These are phyloP conservation scores for Solanum infundibuliforme DNA, from an alignment of 257 asterid species.

Conservation along the genomic window DNA sequence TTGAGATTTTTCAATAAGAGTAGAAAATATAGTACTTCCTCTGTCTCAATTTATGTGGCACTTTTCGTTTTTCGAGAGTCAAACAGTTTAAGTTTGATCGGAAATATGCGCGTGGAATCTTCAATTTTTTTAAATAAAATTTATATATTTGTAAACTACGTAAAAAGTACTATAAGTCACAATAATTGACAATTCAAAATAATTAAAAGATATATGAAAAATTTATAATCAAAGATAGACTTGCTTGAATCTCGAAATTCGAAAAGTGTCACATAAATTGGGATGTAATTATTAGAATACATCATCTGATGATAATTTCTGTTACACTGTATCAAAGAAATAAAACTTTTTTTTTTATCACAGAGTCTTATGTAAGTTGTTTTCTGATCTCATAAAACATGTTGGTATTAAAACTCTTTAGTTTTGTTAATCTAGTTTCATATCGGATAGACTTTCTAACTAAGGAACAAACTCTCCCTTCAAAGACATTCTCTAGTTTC, in stretches of 20 bases:
- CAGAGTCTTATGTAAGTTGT: not conserved
- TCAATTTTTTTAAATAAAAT: no score
- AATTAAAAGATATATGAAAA: no score
- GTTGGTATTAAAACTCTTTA: not conserved
- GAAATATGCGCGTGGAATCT: no score
- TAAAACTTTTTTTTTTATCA: not conserved
- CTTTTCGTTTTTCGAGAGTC: no score
- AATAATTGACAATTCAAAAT: no score
- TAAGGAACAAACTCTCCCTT: not conserved
- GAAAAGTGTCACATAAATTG: no score
- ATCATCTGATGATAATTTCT: not conserved
- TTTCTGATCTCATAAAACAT: not conserved
- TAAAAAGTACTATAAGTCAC: no score
- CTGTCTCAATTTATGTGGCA: no score
- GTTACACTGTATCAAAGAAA: not conserved
- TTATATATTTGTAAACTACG: no score
- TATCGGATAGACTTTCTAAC: not conserved
- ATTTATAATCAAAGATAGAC: rapidly evolving
- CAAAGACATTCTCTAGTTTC: not conserved
- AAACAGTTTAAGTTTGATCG: no score
- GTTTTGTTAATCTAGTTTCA: not conserved
- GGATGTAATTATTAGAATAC: not conserved
- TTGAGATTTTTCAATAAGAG: not conserved
- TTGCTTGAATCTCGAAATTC: no score
- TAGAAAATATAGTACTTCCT: not conserved